Base-by-base conservation (phyloP, 345 rosid species). In the Euphorbia lathyris region DNA sequence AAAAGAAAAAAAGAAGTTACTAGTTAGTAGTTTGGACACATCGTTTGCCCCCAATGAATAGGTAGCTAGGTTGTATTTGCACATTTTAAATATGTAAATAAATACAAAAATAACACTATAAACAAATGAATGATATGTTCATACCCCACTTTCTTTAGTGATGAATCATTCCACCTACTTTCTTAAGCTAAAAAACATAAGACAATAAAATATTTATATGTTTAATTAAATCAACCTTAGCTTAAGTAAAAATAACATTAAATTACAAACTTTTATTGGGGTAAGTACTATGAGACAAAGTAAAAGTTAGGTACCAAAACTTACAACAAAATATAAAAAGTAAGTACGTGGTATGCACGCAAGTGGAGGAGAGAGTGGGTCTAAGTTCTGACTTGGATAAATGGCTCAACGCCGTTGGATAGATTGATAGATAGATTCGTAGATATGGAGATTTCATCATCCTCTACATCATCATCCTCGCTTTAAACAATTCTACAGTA, bases 351-450 rank as follows among this genome's bases (percentile, higher is more conserved):
- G 32, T 30, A 2, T 5, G 7, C 20, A 26, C 80, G 32, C 17
- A 2, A 64, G 14, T 3, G 10, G 32, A 0, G 0, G 7, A 52
- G 72, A 74, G 78, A 14, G 2, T 83, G 63, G 68, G 78, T 74
- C 76, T 72, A 22, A 69, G 32, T 63, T 80, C 80, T 78, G 78
- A 84, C 79, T 43, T 52, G 32, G 0, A 47, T 65, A 45, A 79
- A 74, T 34, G 3, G 38, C 90, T 79, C 77, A 72, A 63, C 72
- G 66, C 36, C 29, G 26, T 65, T 52, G 66, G 68, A 56, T 56
- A 74, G 82, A 84, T 78, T 66, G 80, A 79, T 67, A 8, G 78
- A 80, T 84, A 77, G 84, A 86, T 86, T 84, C 84, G 84, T 83
- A 58, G 77, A 69, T 74, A 20, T 11, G 57, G 13, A 71, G 43